These are phyloP conservation scores for Penstemon barbatus DNA, from an alignment of 257 asterid species.

Conservation along the genomic window DNA sequence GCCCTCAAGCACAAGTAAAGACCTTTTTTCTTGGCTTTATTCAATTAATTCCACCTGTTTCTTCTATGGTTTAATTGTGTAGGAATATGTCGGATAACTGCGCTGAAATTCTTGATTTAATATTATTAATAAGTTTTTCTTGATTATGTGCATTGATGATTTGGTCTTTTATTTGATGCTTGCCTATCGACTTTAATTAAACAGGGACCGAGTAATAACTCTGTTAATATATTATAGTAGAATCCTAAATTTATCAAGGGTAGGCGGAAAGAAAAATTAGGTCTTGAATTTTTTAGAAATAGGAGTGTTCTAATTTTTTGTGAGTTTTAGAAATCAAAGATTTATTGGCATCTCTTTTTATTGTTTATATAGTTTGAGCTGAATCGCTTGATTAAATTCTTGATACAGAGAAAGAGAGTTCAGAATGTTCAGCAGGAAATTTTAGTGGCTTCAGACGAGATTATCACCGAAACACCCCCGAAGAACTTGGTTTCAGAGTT, in stretches of 20 bases:
- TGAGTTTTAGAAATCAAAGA: background rate
- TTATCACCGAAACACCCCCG: slow-evolving; percentile 37
- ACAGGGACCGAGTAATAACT: too few species aligned
- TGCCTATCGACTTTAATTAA: background rate
- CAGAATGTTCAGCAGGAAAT: slow-evolving; percentile 43
- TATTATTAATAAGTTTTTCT: background rate
- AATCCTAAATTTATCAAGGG: too few species aligned
- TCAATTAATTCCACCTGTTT: background rate
- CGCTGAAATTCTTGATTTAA: slow-evolving; percentile 4
- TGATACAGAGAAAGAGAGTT: slow-evolving; percentile 57
- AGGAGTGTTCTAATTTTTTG: background rate
- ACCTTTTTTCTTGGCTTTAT: background rate
- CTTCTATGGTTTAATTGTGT: background rate
- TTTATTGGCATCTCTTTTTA: background rate
- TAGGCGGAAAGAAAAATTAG: background rate
- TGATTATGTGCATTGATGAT: background rate
- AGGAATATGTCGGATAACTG: background rate
- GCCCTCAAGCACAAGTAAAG: slow-evolving; percentile 25
- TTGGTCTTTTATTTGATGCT: background rate
- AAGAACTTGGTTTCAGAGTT: slow-evolving; percentile 41
- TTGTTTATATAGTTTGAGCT: slow-evolving; percentile 16
- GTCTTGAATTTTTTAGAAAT: background rate
- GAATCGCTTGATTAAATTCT: slow-evolving; percentile 22
- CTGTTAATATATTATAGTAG: too few species aligned
- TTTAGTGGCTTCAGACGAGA: slow-evolving; percentile 39